Evolutionary conservation across 257 asterid genomes (phyloP).

Genomic region (Penstemon barbatus): DNA sequence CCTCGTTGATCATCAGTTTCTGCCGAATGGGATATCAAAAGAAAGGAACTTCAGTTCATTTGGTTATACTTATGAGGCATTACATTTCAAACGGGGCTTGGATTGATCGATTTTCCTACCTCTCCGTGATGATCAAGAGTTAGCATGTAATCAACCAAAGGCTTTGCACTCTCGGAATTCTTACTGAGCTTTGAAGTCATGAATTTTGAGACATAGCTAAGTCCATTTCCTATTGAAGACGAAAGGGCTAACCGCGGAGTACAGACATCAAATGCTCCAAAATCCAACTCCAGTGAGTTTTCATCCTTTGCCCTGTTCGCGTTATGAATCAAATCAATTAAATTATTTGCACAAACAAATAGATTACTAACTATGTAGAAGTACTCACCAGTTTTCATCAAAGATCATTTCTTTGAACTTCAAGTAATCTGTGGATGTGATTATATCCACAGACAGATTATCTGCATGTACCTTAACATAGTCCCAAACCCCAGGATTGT

Average conservation of each 20-base stretch:
- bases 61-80: neutral
- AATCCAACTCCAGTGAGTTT: constrained; percentile 70
- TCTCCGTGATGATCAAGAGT: constrained; percentile 68
- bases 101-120: constrained; percentile 38
- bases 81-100: neutral
- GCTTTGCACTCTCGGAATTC: constrained; percentile 51
- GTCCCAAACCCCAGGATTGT: constrained; percentile 69
- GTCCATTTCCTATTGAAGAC: constrained; percentile 69
- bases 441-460: constrained; percentile 48
- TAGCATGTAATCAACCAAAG: constrained; percentile 58
- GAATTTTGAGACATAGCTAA: constrained; percentile 53
- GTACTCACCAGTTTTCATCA: constrained; percentile 67
- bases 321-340: constrained; percentile 1
- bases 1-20: constrained; percentile 77
- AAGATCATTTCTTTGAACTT: constrained; percentile 59
- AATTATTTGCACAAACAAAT: constrained; percentile 3
- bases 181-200: constrained; percentile 59
- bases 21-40: constrained; percentile 31
- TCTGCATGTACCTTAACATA: constrained; percentile 68
- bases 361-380: neutral
- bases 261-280: constrained; percentile 58
- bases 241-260: constrained; percentile 50
- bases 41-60: neutral
- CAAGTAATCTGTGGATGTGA: constrained; percentile 61
- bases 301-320: constrained; percentile 70